Base-by-base conservation (phyloP, 2,329 filamentous ascomycete genomes). In the Sclerotinia sclerotiorum region DNA sequence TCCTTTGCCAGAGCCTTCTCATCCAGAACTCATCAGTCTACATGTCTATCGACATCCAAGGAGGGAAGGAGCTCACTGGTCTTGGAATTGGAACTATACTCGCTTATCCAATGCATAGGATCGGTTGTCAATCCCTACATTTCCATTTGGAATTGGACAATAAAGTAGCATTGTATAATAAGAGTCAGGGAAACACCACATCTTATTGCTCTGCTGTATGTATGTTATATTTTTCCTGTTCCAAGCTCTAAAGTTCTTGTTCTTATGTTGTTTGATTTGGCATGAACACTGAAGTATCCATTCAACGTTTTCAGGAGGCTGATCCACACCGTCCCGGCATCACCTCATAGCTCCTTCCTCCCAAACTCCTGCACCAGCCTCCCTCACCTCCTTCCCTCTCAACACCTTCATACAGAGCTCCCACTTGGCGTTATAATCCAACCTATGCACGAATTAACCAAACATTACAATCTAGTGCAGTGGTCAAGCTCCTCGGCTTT, bases 281-380 rank as follows among this genome's bases (percentile, higher is more conserved):
- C 35, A 10, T 15, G 11, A 8, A 35, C 21, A 56, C 54, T 58
- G 8, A 19, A 19, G 39, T 58, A 44, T 44, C 13, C n/a, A 21
- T 58, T 58, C 15, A 27, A 1, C 7, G 3, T 27, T 44, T 44
- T 42, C 7, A 27, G 2, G 13, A 27, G n/a, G 35, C 17, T 17
- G 21, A 21, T 58, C 29, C 27, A 55, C 29, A 35, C n/a, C 19
- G n/a, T 55, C 13, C 52, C 54, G 10, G 39, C 56, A 44, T 44
- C 56, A 19, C 39, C 54, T 56, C 29, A n/a, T 19, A 21, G 56
- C n/a, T 58, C 56, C 24, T 58, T 58, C 35, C 15, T 21, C 56
- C 15, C n/a, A n/a, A 27, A 42, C 39, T 58, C 35, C 39, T n/a
- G 5, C 5, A 39, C 21, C 8, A 19, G n/a, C 2, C 19, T 42